phyloP scores from a whole-genome alignment of 2,329 filamentous ascomycete species.

The Fusarium sp. region DNA sequence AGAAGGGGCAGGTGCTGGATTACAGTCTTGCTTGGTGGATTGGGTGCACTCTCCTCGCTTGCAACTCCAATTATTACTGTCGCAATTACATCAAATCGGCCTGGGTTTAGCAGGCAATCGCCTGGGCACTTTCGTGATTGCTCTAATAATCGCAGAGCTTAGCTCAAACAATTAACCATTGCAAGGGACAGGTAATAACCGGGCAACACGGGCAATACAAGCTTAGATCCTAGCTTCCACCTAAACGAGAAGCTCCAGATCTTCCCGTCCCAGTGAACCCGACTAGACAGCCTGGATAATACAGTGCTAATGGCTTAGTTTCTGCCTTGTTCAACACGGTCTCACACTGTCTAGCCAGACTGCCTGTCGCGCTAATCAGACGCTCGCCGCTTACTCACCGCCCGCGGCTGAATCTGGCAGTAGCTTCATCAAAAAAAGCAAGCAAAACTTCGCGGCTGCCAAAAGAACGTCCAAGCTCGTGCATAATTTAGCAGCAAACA shows the following conservation, averaged over 20 bases:
- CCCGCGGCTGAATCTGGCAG: constrained; percentile 44
- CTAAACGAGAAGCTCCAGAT: background rate
- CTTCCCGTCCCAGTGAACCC: background rate
- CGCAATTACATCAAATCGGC: background rate
- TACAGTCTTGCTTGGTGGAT: background rate
- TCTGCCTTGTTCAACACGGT: accelerated
- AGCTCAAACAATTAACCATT: background rate
- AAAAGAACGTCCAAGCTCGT: constrained; percentile 21
- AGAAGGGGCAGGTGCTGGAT: background rate
- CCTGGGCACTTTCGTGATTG: background rate
- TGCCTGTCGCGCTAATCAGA: constrained; percentile 28
- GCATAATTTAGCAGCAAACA: constrained; percentile 29
- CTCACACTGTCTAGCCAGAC: background rate
- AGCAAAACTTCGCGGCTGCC: constrained; percentile 29
- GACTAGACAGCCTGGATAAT: background rate
- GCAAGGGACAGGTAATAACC: background rate
- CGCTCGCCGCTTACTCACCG: constrained; percentile 48
- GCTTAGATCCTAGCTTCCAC: background rate
- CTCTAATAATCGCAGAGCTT: background rate
- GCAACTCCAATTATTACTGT: background rate
- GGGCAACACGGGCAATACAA: background rate
- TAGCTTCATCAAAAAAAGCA: constrained; percentile 38
- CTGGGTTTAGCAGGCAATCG: background rate
- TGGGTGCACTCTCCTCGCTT: background rate
- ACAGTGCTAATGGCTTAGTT: background rate